phyloP scores from a whole-genome alignment of 164 flowering plant species.

The Hamamelis virginiana region DNA sequence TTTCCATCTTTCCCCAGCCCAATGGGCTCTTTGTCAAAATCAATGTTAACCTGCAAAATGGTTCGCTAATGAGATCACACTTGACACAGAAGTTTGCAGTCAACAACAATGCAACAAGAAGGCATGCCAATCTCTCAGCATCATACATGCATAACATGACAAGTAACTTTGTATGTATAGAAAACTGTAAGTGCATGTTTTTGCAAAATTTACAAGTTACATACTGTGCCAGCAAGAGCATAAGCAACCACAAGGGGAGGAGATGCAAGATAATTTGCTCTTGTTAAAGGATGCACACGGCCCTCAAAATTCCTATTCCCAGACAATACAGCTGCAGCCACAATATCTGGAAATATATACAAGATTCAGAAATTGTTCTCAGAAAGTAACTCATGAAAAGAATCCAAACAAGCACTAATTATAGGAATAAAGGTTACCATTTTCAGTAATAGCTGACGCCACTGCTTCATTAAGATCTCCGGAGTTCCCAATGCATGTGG shows the following conservation, averaged over 20 bases:
- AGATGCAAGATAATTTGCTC: conserved; percentile 97
- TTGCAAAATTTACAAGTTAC: conserved; percentile 4
- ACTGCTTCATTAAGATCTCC: conserved; percentile 82
- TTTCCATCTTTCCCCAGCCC: conserved; percentile 84
- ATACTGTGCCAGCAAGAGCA: conserved; percentile 96
- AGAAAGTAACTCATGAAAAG: not conserved
- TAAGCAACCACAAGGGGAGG: conserved; percentile 97
- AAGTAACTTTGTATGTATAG: too few relatives aligned
- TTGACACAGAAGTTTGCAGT: not conserved
- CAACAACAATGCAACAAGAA: not conserved
- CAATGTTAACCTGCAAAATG: conserved; percentile 75
- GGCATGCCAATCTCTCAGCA: not conserved
- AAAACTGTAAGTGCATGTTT: not conserved
- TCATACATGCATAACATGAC: not conserved
- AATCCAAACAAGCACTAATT: not conserved
- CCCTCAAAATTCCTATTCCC: conserved; percentile 98
- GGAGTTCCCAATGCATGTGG: conserved; percentile 90
- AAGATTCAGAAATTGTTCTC: not conserved
- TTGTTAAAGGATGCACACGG: conserved; percentile 91
- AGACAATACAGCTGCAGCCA: conserved; percentile 94
- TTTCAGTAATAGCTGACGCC: conserved; percentile 67
- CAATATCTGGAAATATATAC: conserved; percentile 50
- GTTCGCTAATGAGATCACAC: conserved; percentile 4
- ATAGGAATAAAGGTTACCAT: conserved; percentile 40
- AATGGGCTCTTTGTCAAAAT: conserved; percentile 77